These are phyloP conservation scores for Phytophthora citricola DNA, from an alignment of 352 stramenopile species.

Conservation along the genomic window DNA sequence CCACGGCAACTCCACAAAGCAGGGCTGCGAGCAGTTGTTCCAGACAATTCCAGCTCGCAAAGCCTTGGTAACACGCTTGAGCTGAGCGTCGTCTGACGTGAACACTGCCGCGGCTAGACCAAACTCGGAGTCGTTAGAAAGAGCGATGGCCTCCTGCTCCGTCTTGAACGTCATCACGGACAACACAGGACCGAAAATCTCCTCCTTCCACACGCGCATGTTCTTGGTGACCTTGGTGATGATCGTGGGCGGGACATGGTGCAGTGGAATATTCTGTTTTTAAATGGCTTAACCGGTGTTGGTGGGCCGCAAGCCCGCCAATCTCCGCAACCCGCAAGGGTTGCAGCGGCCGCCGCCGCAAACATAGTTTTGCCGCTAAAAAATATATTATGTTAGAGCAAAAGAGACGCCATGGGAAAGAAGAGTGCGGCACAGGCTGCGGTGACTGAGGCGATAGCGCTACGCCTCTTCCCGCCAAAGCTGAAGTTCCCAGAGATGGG, in stretches of 20 bases:
- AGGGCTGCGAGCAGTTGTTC: constrained; percentile 35
- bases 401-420: too few relatives aligned
- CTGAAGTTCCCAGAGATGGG: too few relatives aligned
- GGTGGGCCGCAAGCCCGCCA: too few relatives aligned
- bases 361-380: too few relatives aligned
- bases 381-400: too few relatives aligned
- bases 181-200: constrained; percentile 93
- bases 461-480: too few relatives aligned
- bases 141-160: constrained; percentile 78
- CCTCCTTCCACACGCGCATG: constrained; percentile 84
- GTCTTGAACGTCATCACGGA: constrained; percentile 88
- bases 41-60: constrained; percentile 32
- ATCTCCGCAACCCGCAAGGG: too few relatives aligned
- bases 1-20: constrained; percentile 69
- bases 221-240: constrained; percentile 63
- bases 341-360: too few relatives aligned
- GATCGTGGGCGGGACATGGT: constrained; percentile 80
- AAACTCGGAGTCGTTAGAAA: constrained; percentile 57
- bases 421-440: too few relatives aligned
- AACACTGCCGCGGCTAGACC: constrained; percentile 81
- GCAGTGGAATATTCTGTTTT: too few relatives aligned
- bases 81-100: constrained; percentile 54
- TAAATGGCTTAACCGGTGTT: too few relatives aligned
- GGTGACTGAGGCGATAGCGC: too few relatives aligned
- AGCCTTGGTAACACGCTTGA: constrained; percentile 63